A percentile compares a stretch with the other conserved stretches of the same genome.
phyloP scores from a whole-genome alignment of 805 yeast species.

The Candida insectorum region DNA sequence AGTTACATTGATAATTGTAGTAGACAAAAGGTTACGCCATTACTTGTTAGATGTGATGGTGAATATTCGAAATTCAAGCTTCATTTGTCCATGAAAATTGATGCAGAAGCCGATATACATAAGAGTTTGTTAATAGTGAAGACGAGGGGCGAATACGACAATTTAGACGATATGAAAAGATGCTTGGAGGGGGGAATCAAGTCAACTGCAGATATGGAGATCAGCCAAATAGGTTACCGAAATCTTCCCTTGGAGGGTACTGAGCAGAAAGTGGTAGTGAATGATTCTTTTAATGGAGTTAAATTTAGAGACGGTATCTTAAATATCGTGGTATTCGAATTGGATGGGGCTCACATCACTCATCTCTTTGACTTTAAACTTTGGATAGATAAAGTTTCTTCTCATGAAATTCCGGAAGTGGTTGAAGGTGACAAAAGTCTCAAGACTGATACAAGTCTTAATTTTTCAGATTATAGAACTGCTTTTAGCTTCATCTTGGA shows the following conservation, averaged over 20 bases:
- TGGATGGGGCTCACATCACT: constrained; percentile 7
- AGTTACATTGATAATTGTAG: constrained; percentile 24
- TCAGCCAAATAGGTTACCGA: constrained; percentile 27
- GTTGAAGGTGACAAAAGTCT: background rate
- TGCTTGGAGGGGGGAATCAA: background rate
- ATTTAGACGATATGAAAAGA: background rate
- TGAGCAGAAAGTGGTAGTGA: constrained; percentile 23
- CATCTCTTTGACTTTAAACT: constrained; percentile 22
- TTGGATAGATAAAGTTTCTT: constrained; percentile 20
- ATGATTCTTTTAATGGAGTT: constrained; percentile 20
- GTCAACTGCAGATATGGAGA: constrained; percentile 14
- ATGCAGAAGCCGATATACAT: constrained; percentile 1
- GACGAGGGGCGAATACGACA: constrained; percentile 13
- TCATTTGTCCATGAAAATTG: constrained; percentile 21
- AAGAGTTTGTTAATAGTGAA: constrained; percentile 32
- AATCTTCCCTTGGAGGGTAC: constrained; percentile 7
- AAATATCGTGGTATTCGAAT: constrained; percentile 25
- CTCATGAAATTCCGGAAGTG: background rate
- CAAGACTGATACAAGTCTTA: constrained; percentile 3
- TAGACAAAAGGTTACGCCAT: constrained; percentile 18
- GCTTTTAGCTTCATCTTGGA: constrained; percentile 34
- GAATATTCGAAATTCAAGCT: constrained; percentile 23
- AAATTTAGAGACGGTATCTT: constrained; percentile 15
- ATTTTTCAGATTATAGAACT: constrained; percentile 19
- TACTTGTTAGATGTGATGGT: constrained; percentile 26